phyloP scores from a whole-genome alignment of 495 filamentous ascomycete genomes.

The Copromyces sp. region DNA sequence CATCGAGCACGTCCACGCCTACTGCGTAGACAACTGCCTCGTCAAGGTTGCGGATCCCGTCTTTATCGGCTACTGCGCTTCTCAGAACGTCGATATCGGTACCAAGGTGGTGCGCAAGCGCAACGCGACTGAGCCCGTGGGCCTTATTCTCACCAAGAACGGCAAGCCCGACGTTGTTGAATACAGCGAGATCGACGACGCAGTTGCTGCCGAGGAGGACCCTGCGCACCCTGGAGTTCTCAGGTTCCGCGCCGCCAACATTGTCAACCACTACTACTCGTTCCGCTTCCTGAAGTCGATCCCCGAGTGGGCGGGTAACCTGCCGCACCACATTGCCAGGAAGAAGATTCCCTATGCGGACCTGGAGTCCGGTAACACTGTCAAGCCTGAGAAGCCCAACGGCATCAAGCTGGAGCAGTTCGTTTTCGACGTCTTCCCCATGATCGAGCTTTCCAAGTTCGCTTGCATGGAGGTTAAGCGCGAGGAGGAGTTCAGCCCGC shows the following conservation, averaged over 20 bases:
- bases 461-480: conserved; percentile 92
- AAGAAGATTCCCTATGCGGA: conserved; percentile 97
- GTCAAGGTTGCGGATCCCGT: conserved; percentile 93
- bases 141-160: conserved; percentile 88
- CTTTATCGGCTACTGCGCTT: conserved; percentile 88
- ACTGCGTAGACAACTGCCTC: conserved; percentile 99
- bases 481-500: conserved; percentile 95
- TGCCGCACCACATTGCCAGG: conserved; percentile 89
- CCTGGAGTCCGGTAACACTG: conserved; percentile 57
- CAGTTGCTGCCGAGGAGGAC: conserved; percentile 80
- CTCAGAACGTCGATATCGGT: conserved; percentile 85
- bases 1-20: conserved; percentile 92
- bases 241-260: conserved; percentile 96
- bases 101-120: conserved; percentile 99
- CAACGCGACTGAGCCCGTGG: conserved; percentile 91
- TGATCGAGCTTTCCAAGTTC: conserved; percentile 78
- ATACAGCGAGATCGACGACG: conserved; percentile 92
- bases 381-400: conserved; percentile 90
- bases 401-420: conserved; percentile 99
- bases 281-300: conserved; percentile 88
- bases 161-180: conserved; percentile 97
- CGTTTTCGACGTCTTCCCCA: conserved; percentile 96
- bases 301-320: conserved; percentile 68
- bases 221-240: conserved; percentile 70
- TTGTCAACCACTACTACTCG: conserved; percentile 99